Evolutionary conservation across 805 yeast species (phyloP).

Genomic region (Hanseniaspora nectarophila): DNA sequence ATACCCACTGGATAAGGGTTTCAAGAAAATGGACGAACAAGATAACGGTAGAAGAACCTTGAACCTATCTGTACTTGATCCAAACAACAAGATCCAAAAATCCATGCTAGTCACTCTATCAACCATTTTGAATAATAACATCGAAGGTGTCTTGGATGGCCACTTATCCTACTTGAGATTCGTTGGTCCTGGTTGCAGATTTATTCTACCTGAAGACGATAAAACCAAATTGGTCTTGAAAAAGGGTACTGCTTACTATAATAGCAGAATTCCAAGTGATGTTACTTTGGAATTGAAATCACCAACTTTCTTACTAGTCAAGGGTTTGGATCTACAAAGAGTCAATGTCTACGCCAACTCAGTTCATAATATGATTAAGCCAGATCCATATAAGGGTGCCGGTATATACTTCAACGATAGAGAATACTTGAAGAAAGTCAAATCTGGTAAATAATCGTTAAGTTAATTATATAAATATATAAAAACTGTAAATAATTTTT

Average conservation of each 20-base stretch:
- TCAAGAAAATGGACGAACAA: conserved; percentile 11
- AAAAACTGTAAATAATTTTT: conserved; percentile 5
- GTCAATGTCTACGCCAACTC: conserved; percentile 81
- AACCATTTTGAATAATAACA: conserved; percentile 60
- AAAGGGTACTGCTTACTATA: conserved; percentile 34
- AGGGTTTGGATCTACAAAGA: conserved; percentile 79
- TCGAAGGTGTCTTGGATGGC: conserved; percentile 86
- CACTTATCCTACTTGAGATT: conserved; percentile 76
- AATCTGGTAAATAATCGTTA: conserved; percentile 66
- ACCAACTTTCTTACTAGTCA: conserved; percentile 74
- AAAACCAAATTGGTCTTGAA: conserved; percentile 70
- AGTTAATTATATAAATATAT: conserved; percentile 2
- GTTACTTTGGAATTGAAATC: conserved; percentile 64
- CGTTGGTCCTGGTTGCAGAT: conserved; percentile 96
- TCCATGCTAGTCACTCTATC: conserved; percentile 94
- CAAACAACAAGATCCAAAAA: conserved; percentile 53
- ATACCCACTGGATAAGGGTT: conserved; percentile 3
- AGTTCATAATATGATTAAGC: conserved; percentile 77
- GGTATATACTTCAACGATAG: conserved; percentile 90
- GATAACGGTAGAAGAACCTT: conserved; percentile 29
- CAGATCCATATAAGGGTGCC: conserved; percentile 97
- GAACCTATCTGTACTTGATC: conserved; percentile 45
- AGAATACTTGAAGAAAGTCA: conserved; percentile 78
- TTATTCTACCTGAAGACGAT: conserved; percentile 58
- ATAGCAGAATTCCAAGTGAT: conserved; percentile 61